A percentile compares a stretch with the other conserved stretches of the same genome.
Conservation (phyloP, 768 basidiomycete genomes). For the Boletellus ananas region DNA sequence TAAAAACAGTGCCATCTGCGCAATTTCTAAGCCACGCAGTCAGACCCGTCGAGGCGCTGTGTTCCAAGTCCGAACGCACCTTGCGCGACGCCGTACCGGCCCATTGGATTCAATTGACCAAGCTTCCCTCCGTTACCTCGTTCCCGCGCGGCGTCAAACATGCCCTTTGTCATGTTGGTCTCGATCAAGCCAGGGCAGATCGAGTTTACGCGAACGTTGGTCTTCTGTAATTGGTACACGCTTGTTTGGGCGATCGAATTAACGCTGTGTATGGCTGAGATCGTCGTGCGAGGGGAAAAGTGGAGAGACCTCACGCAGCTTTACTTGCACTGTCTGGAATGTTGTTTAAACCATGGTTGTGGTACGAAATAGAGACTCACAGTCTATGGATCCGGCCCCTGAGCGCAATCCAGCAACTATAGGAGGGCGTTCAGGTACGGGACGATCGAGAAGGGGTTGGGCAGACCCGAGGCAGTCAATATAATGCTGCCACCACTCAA, state of each 20-base stretch:
- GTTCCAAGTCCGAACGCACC: constrained; percentile 40
- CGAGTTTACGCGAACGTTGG: constrained; percentile 83
- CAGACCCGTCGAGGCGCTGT: constrained; percentile 13
- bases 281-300: background rate
- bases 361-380: constrained; percentile 40
- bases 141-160: constrained; percentile 74
- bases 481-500: constrained; percentile 78
- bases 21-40: constrained; percentile 61
- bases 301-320: constrained; percentile 63
- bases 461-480: constrained; percentile 76
- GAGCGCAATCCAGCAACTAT: constrained; percentile 79
- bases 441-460: background rate
- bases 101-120: constrained; percentile 76
- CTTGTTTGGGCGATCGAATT: constrained; percentile 84
- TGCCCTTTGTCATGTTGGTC: constrained; percentile 82
- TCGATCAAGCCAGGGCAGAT: constrained; percentile 93
- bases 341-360: constrained; percentile 11
- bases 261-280: constrained; percentile 48
- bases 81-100: constrained; percentile 77
- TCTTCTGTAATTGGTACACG: constrained; percentile 73
- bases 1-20: constrained; percentile 78
- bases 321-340: constrained; percentile 83
- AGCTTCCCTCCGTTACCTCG: constrained; percentile 73
- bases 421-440: constrained; percentile 21
- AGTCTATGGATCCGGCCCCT: constrained; percentile 79